Conservation (phyloP, 2,329 filamentous ascomycete genomes). For the Emergomyces orientalis region DNA sequence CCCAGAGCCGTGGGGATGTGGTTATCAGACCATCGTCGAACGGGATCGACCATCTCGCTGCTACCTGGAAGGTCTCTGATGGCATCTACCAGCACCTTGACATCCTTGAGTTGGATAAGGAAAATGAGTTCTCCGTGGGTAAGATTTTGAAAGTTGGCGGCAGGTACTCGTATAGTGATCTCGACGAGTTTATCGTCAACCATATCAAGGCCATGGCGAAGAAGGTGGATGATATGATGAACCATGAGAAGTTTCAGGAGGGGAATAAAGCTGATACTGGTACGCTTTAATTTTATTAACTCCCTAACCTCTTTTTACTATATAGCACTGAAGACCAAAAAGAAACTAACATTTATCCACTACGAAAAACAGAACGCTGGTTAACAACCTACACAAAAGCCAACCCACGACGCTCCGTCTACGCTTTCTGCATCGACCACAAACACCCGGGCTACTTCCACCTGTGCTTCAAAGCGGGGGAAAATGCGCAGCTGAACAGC, state of each 20-base stretch:
- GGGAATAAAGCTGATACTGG: constrained; percentile 72
- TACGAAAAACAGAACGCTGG: constrained; percentile 65
- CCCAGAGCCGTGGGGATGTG: constrained; percentile 75
- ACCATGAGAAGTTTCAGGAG: constrained; percentile 86
- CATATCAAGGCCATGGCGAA: constrained; percentile 96
- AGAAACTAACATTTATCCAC: constrained; percentile 7
- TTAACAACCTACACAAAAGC: constrained; percentile 91
- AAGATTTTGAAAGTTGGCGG: constrained; percentile 74
- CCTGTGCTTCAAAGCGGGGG: constrained; percentile 90
- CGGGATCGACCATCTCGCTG: constrained; percentile 85
- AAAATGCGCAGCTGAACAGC: constrained; percentile 59
- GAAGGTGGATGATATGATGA: constrained; percentile 94
- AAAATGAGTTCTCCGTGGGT: constrained; percentile 91
- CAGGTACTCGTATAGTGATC: constrained; percentile 86
- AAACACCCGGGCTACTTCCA: constrained; percentile 91
- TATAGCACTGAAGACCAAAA: background rate
- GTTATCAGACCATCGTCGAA: constrained; percentile 94
- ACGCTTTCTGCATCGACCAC: constrained; percentile 89
- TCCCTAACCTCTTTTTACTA: no score
- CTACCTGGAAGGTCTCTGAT: constrained; percentile 97
- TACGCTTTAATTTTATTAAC: constrained; percentile 47
- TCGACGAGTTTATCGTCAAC: constrained; percentile 93
- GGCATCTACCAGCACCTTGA: constrained; percentile 97
- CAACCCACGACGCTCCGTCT: constrained; percentile 86
- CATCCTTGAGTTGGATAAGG: constrained; percentile 91